Conservation (phyloP, 73 alveolate genomes). For the Tetrahymena thermophila region DNA sequence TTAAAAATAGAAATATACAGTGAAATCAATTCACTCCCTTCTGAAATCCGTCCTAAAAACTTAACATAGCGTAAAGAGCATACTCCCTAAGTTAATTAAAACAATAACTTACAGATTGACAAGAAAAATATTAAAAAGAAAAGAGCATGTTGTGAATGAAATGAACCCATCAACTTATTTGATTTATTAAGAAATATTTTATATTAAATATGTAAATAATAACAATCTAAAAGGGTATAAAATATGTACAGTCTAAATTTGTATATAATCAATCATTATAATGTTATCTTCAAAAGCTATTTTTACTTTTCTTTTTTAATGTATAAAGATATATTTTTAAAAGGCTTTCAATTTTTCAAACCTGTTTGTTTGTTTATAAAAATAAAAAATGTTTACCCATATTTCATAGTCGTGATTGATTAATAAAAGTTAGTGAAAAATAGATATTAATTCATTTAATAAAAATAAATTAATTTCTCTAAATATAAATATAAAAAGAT, state of each 20-base stretch:
- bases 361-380: too few relatives aligned
- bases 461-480: too few relatives aligned
- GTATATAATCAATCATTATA: neutral
- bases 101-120: neutral
- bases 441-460: too few relatives aligned
- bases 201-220: neutral
- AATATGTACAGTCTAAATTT: neutral
- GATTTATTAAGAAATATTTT: neutral
- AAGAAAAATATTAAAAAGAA: neutral
- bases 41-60: neutral
- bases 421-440: too few relatives aligned
- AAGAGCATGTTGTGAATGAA: neutral
- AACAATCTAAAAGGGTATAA: neutral
- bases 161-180: neutral
- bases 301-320: too few relatives aligned
- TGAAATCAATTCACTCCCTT: neutral
- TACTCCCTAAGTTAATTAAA: neutral
- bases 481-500: too few relatives aligned
- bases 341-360: too few relatives aligned
- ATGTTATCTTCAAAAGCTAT: too few relatives aligned
- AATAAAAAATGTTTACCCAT: too few relatives aligned
- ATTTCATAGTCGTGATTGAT: too few relatives aligned
- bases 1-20: neutral
- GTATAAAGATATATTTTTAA: too few relatives aligned
- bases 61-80: neutral